Base-by-base conservation (phyloP, 192 early-diverging fungal genomes). In the Entomortierella parvispora region DNA sequence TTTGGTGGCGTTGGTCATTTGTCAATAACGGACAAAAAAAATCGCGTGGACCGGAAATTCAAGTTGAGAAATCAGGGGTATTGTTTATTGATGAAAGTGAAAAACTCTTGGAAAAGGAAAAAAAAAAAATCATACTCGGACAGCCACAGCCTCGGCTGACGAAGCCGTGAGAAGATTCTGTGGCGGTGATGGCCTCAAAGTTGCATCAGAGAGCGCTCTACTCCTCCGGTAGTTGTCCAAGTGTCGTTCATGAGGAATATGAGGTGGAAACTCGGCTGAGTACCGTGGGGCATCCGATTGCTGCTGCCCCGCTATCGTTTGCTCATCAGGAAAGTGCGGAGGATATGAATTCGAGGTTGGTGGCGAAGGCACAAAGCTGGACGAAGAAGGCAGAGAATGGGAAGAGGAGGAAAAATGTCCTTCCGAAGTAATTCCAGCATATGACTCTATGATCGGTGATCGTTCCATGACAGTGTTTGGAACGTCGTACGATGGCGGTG, bases 261-360 rank as follows among this genome's bases (percentile, higher is more conserved):
- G 29, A 8, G 61, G 34, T 9, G 32, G 45, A 23, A 63, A 63
- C 47, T 63, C 61, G 32, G 47, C 48, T 22, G 61, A 63, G 46
- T 63, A 63, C 4, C 61, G 61, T 40, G 61, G 61, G n/a, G 48
- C 26, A n/a, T n/a, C n/a, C n/a, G n/a, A n/a, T n/a, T n/a, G n/a
- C n/a, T n/a, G n/a, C n/a, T n/a, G n/a, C n/a, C n/a, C n/a, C n/a
- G n/a, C n/a, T n/a, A n/a, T n/a, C n/a, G n/a, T n/a, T n/a, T n/a
- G n/a, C n/a, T n/a, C n/a, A n/a, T n/a, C n/a, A n/a, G n/a, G n/a
- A n/a, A n/a, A n/a, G n/a, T n/a, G n/a, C n/a, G n/a, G n/a, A n/a
- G n/a, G n/a, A n/a, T n/a, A n/a, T n/a, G n/a, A n/a, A n/a, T n/a
- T n/a, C n/a, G n/a, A n/a, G n/a, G 46, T 2, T 23, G 31, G 18